These are phyloP conservation scores for Cercospora canescens DNA, from an alignment of 2,329 filamentous ascomycete species.

Conservation along the genomic window DNA sequence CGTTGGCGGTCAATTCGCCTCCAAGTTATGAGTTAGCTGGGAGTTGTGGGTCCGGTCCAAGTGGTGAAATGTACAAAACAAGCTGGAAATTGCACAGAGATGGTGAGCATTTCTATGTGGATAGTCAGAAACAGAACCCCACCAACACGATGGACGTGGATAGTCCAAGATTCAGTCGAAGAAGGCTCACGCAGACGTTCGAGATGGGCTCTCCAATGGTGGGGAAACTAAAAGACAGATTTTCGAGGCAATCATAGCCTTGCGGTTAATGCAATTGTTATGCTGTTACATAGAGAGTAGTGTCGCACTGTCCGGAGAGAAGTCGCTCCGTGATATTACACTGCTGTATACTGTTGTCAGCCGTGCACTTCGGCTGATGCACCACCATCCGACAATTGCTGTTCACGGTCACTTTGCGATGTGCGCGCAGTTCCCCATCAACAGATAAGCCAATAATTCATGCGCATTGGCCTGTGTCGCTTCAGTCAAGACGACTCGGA, in stretches of 20 bases:
- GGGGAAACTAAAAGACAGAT: constrained; percentile 20
- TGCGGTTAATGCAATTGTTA: background rate
- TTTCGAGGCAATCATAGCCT: background rate
- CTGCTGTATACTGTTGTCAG: too few species aligned
- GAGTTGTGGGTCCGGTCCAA: constrained; percentile 57
- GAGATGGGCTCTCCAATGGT: constrained; percentile 39
- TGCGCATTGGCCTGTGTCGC: too few species aligned
- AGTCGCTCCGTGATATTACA: background rate
- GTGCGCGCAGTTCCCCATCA: too few species aligned
- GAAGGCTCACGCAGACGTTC: constrained; percentile 27
- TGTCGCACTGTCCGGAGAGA: background rate
- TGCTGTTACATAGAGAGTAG: background rate
- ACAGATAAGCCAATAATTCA: too few species aligned
- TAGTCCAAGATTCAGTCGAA: constrained; percentile 26
- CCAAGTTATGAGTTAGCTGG: constrained; percentile 54
- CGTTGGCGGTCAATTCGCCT: constrained; percentile 58
- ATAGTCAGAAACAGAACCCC: constrained; percentile 39
- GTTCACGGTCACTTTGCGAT: too few species aligned
- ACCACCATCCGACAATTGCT: too few species aligned
- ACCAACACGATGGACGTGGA: constrained; percentile 10
- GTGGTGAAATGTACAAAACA: constrained; percentile 49
- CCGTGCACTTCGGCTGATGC: too few species aligned
- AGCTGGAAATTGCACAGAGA: constrained; percentile 41
- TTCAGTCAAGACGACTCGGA: background rate
- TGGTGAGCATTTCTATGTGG: constrained; percentile 56